Evolutionary conservation across 129 eudicot species (phyloP).

Genomic region (Artemisia annua): DNA sequence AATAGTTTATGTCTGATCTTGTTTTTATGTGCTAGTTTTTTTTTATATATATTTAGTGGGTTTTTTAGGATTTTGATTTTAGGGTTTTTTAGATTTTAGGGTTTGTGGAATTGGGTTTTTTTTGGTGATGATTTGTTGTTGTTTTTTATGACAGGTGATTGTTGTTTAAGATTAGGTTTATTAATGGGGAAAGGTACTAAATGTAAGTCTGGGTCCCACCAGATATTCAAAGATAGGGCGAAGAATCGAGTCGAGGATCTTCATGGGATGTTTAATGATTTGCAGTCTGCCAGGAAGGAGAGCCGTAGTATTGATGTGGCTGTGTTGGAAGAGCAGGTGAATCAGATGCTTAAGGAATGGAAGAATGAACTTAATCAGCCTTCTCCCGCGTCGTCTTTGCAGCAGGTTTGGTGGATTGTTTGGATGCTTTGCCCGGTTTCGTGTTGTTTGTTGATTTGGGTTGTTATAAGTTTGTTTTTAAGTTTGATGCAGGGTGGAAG

Average conservation of each 20-base stretch:
- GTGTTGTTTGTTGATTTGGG: background rate
- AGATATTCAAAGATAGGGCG: slow-evolving; percentile 79
- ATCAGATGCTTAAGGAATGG: slow-evolving; percentile 94
- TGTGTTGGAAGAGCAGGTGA: slow-evolving; percentile 88
- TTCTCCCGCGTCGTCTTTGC: slow-evolving; percentile 86
- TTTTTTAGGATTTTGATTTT: too few relatives aligned
- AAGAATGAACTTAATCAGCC: slow-evolving; percentile 88
- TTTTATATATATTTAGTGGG: too few relatives aligned
- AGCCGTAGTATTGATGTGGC: slow-evolving; percentile 73
- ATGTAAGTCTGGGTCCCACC: slow-evolving; percentile 80
- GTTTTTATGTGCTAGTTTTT: too few relatives aligned
- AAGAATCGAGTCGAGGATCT: slow-evolving; percentile 94
- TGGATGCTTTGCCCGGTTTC: background rate
- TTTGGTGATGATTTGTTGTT: slow-evolving; percentile 6
- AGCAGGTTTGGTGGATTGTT: slow-evolving; percentile 33
- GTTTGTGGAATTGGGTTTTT: slow-evolving; percentile 15
- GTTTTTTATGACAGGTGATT: slow-evolving; percentile 29
- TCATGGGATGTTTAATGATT: slow-evolving; percentile 75
- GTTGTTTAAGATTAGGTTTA: slow-evolving; percentile 16
- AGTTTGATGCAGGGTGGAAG: slow-evolving; percentile 71
- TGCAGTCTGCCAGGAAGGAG: slow-evolving; percentile 89
- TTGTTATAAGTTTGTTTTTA: background rate
- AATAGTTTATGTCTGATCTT: too few relatives aligned
- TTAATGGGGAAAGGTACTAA: slow-evolving; percentile 62
- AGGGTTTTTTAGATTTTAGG: too few relatives aligned